Percentiles rank a stretch among this genome's conserved stretches.
These are phyloP conservation scores for Pouteria glomerata DNA, from an alignment of 148 eudicot species.

Conservation along the genomic window DNA sequence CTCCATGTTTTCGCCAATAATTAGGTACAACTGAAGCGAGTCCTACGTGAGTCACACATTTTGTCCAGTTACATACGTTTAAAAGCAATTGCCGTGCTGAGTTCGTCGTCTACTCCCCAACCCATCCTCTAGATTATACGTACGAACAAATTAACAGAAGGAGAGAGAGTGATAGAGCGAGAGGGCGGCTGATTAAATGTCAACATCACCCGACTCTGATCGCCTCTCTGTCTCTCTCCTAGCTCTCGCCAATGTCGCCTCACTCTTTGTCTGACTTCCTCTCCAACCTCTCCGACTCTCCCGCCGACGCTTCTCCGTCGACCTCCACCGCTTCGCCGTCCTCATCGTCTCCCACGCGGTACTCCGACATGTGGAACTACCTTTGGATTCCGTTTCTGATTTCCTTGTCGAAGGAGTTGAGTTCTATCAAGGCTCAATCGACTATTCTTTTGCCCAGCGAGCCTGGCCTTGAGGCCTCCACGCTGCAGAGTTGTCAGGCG, in stretches of 20 bases:
- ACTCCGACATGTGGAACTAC: slow-evolving; percentile 23
- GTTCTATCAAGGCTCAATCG: slow-evolving; percentile 24
- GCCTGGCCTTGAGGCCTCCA: not conserved
- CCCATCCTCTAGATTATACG: too few species aligned
- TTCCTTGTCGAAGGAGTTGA: slow-evolving; percentile 25
- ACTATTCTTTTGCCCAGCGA: slow-evolving; percentile 38
- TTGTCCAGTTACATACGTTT: too few species aligned
- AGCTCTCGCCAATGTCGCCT: slow-evolving; percentile 13
- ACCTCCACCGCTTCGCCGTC: slow-evolving; percentile 12
- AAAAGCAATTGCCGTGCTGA: too few species aligned
- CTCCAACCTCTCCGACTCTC: slow-evolving; percentile 4
- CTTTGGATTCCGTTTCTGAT: slow-evolving; percentile 46
- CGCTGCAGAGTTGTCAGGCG: slow-evolving; percentile 36
- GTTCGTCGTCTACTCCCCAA: too few species aligned
- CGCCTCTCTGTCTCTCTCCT: not conserved
- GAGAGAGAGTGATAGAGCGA: too few species aligned
- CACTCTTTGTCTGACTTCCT: slow-evolving; percentile 18
- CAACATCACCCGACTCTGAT: too few species aligned
- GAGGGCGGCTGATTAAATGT: too few species aligned
- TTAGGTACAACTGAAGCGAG: too few species aligned
- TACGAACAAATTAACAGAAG: too few species aligned
- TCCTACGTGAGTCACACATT: too few species aligned
- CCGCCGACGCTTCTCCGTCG: slow-evolving; percentile 3
- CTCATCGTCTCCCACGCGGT: slow-evolving; percentile 8
- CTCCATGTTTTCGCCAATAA: too few species aligned